phyloP scores from a whole-genome alignment of 2,329 filamentous ascomycete genomes.

The Fusarium sublunatum region DNA sequence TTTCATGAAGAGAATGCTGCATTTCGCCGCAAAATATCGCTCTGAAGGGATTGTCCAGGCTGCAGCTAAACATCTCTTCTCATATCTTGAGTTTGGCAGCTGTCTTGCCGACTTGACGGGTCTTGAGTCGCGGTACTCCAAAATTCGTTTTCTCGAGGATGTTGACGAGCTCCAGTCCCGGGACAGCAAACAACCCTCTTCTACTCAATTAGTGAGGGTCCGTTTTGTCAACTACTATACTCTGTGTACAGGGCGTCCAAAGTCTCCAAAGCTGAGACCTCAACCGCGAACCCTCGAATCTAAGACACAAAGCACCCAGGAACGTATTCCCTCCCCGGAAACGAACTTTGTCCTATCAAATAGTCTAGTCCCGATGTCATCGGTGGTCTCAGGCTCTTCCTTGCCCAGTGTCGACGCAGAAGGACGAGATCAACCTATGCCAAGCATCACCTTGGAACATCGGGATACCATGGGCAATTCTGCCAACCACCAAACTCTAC shows the following conservation, averaged over 20 bases:
- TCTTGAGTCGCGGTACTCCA: constrained; percentile 76
- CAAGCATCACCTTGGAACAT: constrained; percentile 38
- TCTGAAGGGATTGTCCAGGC: constrained; percentile 75
- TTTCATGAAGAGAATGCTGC: constrained; percentile 73
- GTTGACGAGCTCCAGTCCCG: constrained; percentile 64
- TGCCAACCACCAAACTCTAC: constrained; percentile 27
- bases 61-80: constrained; percentile 77
- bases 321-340: not conserved
- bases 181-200: constrained; percentile 28
- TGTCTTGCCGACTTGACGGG: constrained; percentile 81
- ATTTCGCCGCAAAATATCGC: constrained; percentile 85
- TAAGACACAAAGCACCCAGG: constrained; percentile 2
- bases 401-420: constrained; percentile 1
- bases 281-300: constrained; percentile 22
- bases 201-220: constrained; percentile 61
- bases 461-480: constrained; percentile 33
- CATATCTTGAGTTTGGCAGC: constrained; percentile 85
- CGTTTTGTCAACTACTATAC: constrained; percentile 94
- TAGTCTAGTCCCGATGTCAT: not conserved
- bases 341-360: constrained; percentile 1
- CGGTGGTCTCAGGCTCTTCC: constrained; percentile 14
- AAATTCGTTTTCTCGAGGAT: constrained; percentile 77
- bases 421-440: constrained; percentile 16
- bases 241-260: constrained; percentile 79
- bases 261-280: constrained; percentile 50